Percentiles rank a stretch among this genome's conserved stretches.
phyloP scores from a whole-genome alignment of 2,329 filamentous ascomycete species.

The Plenodomus tracheiphilus region DNA sequence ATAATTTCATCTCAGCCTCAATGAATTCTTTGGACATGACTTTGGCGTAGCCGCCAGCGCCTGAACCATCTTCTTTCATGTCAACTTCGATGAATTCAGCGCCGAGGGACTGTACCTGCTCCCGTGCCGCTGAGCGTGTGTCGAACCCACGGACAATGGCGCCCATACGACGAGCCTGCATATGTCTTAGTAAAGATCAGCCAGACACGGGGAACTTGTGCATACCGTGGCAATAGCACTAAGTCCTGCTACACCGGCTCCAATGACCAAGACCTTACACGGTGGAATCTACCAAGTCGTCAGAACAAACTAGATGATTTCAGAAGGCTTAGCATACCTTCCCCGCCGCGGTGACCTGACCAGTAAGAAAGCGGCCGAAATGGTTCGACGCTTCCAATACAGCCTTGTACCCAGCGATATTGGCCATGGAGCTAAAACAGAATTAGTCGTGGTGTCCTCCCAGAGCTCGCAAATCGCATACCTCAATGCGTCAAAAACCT shows the following conservation, averaged over 20 bases:
- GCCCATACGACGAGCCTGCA: conserved; percentile 74
- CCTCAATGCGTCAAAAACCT: conserved; percentile 80
- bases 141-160: conserved; percentile 91
- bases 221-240: conserved; percentile 79
- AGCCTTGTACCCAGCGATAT: conserved; percentile 91
- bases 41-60: conserved; percentile 85
- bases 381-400: conserved; percentile 87
- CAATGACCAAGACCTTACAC: conserved; percentile 87
- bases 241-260: conserved; percentile 84
- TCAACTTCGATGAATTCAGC: conserved; percentile 90
- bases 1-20: conserved; percentile 89
- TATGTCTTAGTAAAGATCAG: neutral
- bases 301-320: neutral
- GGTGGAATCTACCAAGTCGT: conserved; percentile 70
- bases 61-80: conserved; percentile 80
- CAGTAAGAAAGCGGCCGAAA: conserved; percentile 85
- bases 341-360: conserved; percentile 87
- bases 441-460: conserved; percentile 11
- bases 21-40: conserved; percentile 95
- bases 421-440: conserved; percentile 78
- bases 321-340: conserved; percentile 30
- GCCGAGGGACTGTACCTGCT: conserved; percentile 87
- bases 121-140: conserved; percentile 82
- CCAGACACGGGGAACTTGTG: conserved; percentile 17
- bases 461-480: conserved; percentile 2